Evolutionary conservation across 1,284 basidiomycete species (phyloP), one percentile per base, ranked within the genome.

Genomic region (Naganishia cerealis): DNA sequence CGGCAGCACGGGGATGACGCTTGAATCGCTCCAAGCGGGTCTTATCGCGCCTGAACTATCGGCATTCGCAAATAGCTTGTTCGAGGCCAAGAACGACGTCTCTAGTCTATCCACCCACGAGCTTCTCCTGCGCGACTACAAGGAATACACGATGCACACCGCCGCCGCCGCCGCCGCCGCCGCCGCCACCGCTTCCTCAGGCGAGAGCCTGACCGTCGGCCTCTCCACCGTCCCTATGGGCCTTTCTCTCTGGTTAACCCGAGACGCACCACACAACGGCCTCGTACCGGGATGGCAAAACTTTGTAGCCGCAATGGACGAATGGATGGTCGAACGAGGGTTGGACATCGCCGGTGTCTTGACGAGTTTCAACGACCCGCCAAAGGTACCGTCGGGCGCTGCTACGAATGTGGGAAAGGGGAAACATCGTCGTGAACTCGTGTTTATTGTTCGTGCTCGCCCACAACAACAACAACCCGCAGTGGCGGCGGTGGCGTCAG

Each of bases 51-150:
- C 48, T 7, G 33, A 73, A 0, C 69, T 83, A 7, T 67, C 68
- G 2, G 78, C 81, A 0, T 84, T 90, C 29, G 82, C 85, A 7
- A 73, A 78, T 7, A 80, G 81, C 0, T 85, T 97, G 8, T 74
- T 77, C 9, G 74, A 79, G 1, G 85, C 86, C 79, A 98, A 98
- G 77, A 76, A 75, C 4, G 86, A 89, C 70, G 83, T 97, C 10
- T 85, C 86, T 0, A 85, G 87, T 70, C 84, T 98, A 33, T 82
- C 81, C 40, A 87, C 87, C 0, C 82, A 85, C 57, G 92, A 97
- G 74, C 86, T 97, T 36, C 84, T 98, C 4, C 83, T 90, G 21
- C 83, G 95, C 21, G 95, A 98, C 79, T 99, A 94, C 84, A 98
- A 99, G 79, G 88, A 94, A 74, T 94, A 92, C 77, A 74, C 76